Evolutionary conservation across 2,329 filamentous ascomycete species (phyloP), one percentile per base, ranked within the genome.

Genomic region (Alternaria brassicicola): DNA sequence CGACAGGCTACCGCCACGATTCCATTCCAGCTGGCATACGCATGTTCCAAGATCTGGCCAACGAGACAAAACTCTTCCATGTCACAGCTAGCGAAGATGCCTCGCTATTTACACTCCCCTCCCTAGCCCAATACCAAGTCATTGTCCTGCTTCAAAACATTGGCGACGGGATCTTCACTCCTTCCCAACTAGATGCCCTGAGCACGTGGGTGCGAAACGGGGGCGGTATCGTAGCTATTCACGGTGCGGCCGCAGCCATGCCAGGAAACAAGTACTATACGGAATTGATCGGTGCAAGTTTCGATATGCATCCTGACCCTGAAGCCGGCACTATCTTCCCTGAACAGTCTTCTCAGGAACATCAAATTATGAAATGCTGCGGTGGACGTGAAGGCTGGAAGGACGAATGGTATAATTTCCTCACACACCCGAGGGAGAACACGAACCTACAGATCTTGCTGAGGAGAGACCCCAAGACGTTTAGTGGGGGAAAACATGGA

Each of bases 351-450:
- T 36, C 45, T 2, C 17, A 55, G 6, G 21, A 38, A 17, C 63
- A 65, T 35, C 54, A 52, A 15, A 61, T 68, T 13, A 13, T 62
- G n/a, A 47, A 21, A 19, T 23, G 39, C 25, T 47, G 46, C 26
- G 52, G 49, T 6, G 52, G 54, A 1, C 38, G 60, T 10, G 35
- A 62, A 6, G 49, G 30, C 10, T 68, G 68, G 67, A 64, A 55
- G 55, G 70, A 73, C 19, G 70, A 73, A 49, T 73, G 68, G 69
- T 73, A 73, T 50, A 71, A 72, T 30, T 73, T 72, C 50, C 57
- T 48, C 2, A 63, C 62, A 8, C 67, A 73, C 49, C 70, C 68
- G 3, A 35, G 67, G 15, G 39, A 63, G 10, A 73, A 73, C 23
- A 21, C 6, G 5, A 67, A 65, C 17, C 52, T 72, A 28, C 43